Base-by-base conservation (phyloP, 2,329 filamentous ascomycete species). In the Venturiaceae sp. region DNA sequence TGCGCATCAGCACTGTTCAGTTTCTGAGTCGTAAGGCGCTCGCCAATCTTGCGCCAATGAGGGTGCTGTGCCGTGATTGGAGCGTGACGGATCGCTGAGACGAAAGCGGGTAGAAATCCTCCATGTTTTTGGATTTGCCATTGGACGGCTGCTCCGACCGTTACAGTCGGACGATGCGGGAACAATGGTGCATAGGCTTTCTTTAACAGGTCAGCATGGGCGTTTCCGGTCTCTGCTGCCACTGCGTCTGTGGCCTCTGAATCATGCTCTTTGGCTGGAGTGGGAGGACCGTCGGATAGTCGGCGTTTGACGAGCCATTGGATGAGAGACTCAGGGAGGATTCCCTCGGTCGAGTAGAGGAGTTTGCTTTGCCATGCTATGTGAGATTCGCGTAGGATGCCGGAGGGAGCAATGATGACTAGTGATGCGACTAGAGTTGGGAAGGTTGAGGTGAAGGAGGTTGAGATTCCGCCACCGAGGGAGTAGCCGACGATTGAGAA, bases 401-500 rank as follows among this genome's bases (percentile, higher is more conserved):
- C 92, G 0, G 85, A 80, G 0, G 92, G 90, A 0, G 90, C 90
- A 44, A 96, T 80, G 5, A 96, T 80, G 11, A 94, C 77, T 23
- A 96, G 76, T 9, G 80, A 82, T 13, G 80, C 78, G 14, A 96
- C 78, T 58, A 92, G 75, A 53, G 81, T 71, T 0, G 87, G 83
- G 66, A 90, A 88, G 66, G 83, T 83, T 1, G 81, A 79, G 1
- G 87, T 81, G 67, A 94, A 92, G 21, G 83, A 78, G 9, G 83
- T 84, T 1, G 82, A 80, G 41, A 95, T 80, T 14, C 86, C 87
- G 36, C 90, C 90, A 50, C 90, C 90, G 0, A 95, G 77, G 0
- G 87, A 91, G 70, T 94, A 95, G 1, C 90, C 90, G 3, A 91
- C 73, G 5, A 95, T 73, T 61, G 84, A 82, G 69, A 94, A 92